Conservation (phyloP, 192 early-diverging fungal species). For the Chytriomyces hyalinus region DNA sequence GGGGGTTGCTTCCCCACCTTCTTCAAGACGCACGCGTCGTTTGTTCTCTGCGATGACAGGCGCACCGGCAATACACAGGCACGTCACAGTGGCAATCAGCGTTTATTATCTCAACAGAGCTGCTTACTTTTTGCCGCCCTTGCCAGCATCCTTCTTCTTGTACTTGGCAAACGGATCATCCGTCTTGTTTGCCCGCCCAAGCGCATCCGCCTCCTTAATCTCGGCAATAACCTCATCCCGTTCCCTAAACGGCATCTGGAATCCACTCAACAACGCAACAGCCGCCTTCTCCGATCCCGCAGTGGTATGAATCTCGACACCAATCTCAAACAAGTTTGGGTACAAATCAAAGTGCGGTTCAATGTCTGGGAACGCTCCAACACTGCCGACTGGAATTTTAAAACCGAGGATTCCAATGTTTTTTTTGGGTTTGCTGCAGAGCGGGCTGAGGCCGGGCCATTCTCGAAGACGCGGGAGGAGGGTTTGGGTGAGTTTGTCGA, state of each 20-base stretch:
- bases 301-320: slow-evolving; percentile 83
- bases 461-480: slow-evolving; percentile 93
- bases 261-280: slow-evolving; percentile 82
- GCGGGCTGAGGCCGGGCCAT: slow-evolving; percentile 76
- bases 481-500: slow-evolving; percentile 94
- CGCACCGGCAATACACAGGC: too few relatives aligned
- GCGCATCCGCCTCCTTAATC: slow-evolving; percentile 26
- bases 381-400: slow-evolving; percentile 79
- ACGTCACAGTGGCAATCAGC: background rate
- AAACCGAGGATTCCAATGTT: slow-evolving; percentile 75
- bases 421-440: slow-evolving; percentile 69
- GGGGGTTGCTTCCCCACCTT: too few relatives aligned
- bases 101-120: background rate
- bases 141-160: slow-evolving; percentile 50
- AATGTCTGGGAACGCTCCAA: slow-evolving; percentile 96
- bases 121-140: slow-evolving; percentile 11
- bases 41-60: too few relatives aligned
- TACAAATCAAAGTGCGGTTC: slow-evolving; percentile 94
- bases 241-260: slow-evolving; percentile 81
- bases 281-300: slow-evolving; percentile 78
- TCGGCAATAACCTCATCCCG: slow-evolving; percentile 39
- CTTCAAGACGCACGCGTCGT: too few relatives aligned
- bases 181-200: slow-evolving; percentile 38
- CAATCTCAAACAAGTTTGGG: slow-evolving; percentile 86
- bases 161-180: slow-evolving; percentile 60